A percentile compares a stretch with the other conserved stretches of the same genome.
phyloP scores from a whole-genome alignment of 2,329 filamentous ascomycete genomes.

The Colletotrichum trifolii region DNA sequence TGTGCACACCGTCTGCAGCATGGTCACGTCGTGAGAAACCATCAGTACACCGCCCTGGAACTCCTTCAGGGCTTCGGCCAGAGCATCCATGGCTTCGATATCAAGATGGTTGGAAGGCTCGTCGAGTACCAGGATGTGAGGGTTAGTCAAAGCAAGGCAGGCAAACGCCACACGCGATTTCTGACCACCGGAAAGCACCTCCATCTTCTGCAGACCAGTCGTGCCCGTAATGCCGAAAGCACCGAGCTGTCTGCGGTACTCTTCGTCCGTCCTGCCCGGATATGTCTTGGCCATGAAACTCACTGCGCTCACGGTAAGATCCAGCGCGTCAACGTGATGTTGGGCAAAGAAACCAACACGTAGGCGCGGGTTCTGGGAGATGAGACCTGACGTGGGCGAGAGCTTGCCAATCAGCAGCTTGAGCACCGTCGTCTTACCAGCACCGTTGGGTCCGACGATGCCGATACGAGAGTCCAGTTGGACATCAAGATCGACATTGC shows the following conservation, averaged over 20 bases:
- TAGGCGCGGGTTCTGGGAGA: conserved; percentile 88
- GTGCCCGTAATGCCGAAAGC: conserved; percentile 93
- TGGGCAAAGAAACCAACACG: conserved; percentile 97
- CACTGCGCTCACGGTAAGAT: conserved; percentile 88
- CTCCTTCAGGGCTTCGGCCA: conserved; percentile 82
- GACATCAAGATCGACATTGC: conserved; percentile 92
- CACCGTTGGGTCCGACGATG: conserved; percentile 99
- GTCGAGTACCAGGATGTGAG: conserved; percentile 97
- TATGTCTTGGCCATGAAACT: conserved; percentile 96
- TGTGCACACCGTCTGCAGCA: conserved; percentile 95
- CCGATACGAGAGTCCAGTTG: conserved; percentile 98
- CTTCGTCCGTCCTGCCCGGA: conserved; percentile 91
- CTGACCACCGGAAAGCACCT: conserved; percentile 91
- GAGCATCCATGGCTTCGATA: conserved; percentile 98
- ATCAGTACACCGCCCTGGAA: conserved; percentile 97
- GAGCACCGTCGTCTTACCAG: conserved; percentile 97
- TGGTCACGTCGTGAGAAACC: conserved; percentile 99
- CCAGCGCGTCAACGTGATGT: conserved; percentile 96
- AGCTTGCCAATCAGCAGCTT: conserved; percentile 96
- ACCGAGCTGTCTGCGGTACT: conserved; percentile 94
- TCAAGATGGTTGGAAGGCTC: conserved; percentile 98
- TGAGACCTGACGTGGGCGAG: conserved; percentile 79
- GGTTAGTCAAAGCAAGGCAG: conserved; percentile 92
- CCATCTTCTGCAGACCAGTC: conserved; percentile 97
- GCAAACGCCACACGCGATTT: conserved; percentile 99